Evolutionary conservation across 495 filamentous ascomycete genomes (phyloP), one percentile per base, ranked within the genome.

Genomic region (Lophiostoma macrostomum): DNA sequence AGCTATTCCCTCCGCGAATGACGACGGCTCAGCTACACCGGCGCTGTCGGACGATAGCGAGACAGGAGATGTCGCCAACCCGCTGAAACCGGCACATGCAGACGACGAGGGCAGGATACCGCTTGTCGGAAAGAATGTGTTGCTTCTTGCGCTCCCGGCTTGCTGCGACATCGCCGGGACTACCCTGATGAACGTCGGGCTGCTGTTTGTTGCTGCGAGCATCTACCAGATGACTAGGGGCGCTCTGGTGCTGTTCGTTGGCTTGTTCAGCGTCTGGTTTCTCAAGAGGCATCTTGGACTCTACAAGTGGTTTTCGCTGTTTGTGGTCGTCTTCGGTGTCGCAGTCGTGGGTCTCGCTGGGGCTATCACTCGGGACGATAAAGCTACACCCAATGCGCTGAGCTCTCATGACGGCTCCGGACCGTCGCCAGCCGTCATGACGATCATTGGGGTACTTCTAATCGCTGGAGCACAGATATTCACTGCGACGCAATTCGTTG

Each of bases 141-240:
- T 85, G 11, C 69, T 96, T 5, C 79, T 98, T 27, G 85, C 90
- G 8, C 74, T 94, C 5, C 93, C 93, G 1, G 88, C 93, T 20
- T 86, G 86, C 70, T 96, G 91, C 70, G 93, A 98, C 65, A 95
- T 98, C 55, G 77, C 85, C 4, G 93, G 88, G 19, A 98, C 93
- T 3, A 98, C 93, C 16, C 82, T 97, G 20, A 96, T 98, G 87
- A 98, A 97, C 68, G 85, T 90, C 4, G 93, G 93, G 11, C 73
- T 98, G 51, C 77, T 96, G 38, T 94, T 96, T 62, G 90, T 96
- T 8, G 93, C 87, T 1, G 89, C 93, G 0, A 90, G 84, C 55
- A 95, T 98, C 61, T 98, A 96, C 74, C 93, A 98, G 68, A 98
- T 98, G 93, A 97, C 91, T 7, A 79, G 93, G 23, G 93, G 93